Base-by-base conservation (phyloP, 805 yeast species). In the Cyberlindnera samutprakarnensis region DNA sequence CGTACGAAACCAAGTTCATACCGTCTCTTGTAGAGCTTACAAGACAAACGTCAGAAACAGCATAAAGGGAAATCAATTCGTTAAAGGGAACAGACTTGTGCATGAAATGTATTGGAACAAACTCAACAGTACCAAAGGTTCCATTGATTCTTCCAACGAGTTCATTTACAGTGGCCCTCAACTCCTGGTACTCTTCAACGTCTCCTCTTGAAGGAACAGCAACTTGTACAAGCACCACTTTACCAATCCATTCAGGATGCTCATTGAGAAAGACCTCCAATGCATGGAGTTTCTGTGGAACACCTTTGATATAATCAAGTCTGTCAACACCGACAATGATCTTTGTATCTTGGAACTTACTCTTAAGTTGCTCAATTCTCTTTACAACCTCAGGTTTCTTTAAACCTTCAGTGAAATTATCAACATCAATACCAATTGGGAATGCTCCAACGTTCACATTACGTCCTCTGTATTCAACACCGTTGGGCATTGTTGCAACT, bases 361-460 rank as follows among this genome's bases (percentile, higher is more conserved):
- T 68, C 31, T 66, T 72, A 37, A 92, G 63, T 36, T 72, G 73
- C 21, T 59, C 47, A 37, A 90, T 75, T 46, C 98, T 70, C 18
- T 71, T 56, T 27, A 72, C 66, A 5, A 88, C 96, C 5, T 62
- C 48, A 1, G 65, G 70, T 38, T 71, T 68, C 42, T 75, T 65
- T 44, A 92, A 58, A 0, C 95, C 97, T 15, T 77, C 82, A 12
- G 80, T 62, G 56, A 92, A 92, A 44, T 84, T 85, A 37, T 86
- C 95, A 15, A 87, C 95, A 52, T 92, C 98, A 38, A 92, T 92
- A 36, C 99, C 99, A 44, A 92, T 92, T n/a, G 99, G 98, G 70
- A 88, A 90, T 0, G 97, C 96, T 16, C 96, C 96, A 22, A 92
- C 86, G 18, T 75, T 74, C 28, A 92, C 90, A 38, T 75, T 73